These are phyloP conservation scores for Rhizopogon vinicolor DNA, from an alignment of 768 basidiomycete genomes.

Conservation along the genomic window DNA sequence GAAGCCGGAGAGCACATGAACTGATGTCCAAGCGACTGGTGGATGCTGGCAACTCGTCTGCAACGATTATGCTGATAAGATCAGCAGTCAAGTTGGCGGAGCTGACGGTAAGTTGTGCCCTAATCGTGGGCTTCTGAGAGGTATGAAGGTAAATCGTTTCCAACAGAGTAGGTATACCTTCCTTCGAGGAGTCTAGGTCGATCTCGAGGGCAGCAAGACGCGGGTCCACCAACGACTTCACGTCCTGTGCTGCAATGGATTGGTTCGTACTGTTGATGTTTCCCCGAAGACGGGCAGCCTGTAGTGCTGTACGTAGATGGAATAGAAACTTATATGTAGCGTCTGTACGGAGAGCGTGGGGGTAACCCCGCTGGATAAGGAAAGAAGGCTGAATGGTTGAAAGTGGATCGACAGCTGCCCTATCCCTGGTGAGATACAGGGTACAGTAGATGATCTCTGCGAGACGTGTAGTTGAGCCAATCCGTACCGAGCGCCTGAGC, in stretches of 20 bases:
- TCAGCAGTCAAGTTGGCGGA: slow-evolving; percentile 13
- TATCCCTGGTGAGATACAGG: slow-evolving; percentile 43
- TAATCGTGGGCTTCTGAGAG: slow-evolving; percentile 1
- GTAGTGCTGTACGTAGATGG: slow-evolving; percentile 67
- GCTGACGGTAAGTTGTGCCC: slow-evolving; percentile 10
- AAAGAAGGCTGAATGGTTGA: slow-evolving; percentile 84
- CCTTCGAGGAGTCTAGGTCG: slow-evolving; percentile 39
- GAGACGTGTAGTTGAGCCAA: background rate
- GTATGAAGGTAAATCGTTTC: slow-evolving; percentile 16
- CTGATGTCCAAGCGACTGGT: slow-evolving; percentile 12
- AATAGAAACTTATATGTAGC: slow-evolving; percentile 72
- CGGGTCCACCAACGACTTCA: slow-evolving; percentile 33
- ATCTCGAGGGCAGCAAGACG: slow-evolving; percentile 32
- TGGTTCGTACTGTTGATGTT: slow-evolving; percentile 5
- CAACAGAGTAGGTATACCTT: slow-evolving; percentile 16
- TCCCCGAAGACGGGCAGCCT: slow-evolving; percentile 19
- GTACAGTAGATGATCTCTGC: slow-evolving; percentile 23
- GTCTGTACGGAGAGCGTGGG: slow-evolving; percentile 64
- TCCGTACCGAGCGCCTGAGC: background rate
- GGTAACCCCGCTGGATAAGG: slow-evolving; percentile 70
- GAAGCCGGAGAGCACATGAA: slow-evolving; percentile 16
- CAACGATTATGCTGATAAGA: background rate
- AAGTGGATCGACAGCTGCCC: slow-evolving; percentile 62
- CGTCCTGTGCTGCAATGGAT: slow-evolving; percentile 18
- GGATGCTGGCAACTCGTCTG: slow-evolving; percentile 8